Base-by-base conservation (phyloP, 805 yeast species). In the Ogataea nitratoaversa region DNA sequence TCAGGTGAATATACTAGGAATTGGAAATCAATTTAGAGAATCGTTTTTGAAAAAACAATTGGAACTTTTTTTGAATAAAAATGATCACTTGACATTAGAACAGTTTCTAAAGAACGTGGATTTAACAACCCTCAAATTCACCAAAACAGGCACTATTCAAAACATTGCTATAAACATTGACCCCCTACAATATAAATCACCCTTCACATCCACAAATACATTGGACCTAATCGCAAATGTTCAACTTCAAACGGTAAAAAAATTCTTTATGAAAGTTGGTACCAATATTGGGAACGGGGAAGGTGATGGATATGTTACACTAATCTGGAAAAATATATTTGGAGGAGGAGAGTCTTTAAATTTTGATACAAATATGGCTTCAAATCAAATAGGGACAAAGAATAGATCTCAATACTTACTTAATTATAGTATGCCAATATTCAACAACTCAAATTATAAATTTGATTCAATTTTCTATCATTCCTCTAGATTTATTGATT, bases 241-340 rank as follows among this genome's bases (percentile, higher is more conserved):
- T 32, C 49, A 54, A n/a, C 20, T 65, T 6, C 41, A 70, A 5
- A 90, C 91, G 0, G 74, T 74, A 4, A 87, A 87, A 50, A 73
- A 75, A 49, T 84, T 89, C 52, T 72, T 76, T 44, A 90, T 95
- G 38, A 85, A 84, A 52, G 86, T 97, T 1, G 99, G 99, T 4
- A 93, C 98, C 2, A 90, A 89, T 60, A 77, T 93, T 7, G 98
- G 98, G 2, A 91, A 93, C 57, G 95, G 95, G 24, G 98, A 93
- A 66, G 99, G 97, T 23, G 93, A 86, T 56, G 98, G 97, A 1
- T 89, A 90, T 56, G 71, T 88, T 34, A 82, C 86, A 24, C 77
- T 90, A 41, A 89, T 79, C 59, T 67, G 74, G 56, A 68, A 68
- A 38, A 77, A 77, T 50, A 54, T 76, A 16, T 73, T 76, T 61